A percentile compares a stretch with the other conserved stretches of the same genome.
Conservation (phyloP, 352 stramenopile genomes). For the Peronosclerospora sorghi region DNA sequence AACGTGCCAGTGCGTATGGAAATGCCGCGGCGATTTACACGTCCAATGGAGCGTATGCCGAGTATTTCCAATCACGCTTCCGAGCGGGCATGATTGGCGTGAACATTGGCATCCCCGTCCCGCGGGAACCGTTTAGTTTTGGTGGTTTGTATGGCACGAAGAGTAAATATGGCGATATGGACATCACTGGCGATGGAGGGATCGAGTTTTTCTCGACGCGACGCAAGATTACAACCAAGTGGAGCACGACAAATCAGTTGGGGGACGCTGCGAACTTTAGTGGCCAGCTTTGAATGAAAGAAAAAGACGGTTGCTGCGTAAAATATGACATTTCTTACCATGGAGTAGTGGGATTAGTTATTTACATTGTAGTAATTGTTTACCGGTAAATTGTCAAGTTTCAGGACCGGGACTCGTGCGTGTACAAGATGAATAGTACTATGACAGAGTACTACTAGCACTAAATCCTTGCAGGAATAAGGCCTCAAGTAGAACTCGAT, state of each 20-base stretch:
- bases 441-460: too few relatives aligned
- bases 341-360: too few relatives aligned
- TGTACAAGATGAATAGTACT: too few relatives aligned
- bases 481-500: too few relatives aligned
- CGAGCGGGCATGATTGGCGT: conserved; percentile 91
- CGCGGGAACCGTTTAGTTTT: conserved; percentile 94
- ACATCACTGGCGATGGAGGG: conserved; percentile 95
- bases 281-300: conserved; percentile 48
- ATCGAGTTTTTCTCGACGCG: conserved; percentile 97
- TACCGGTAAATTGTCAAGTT: too few relatives aligned
- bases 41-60: conserved; percentile 84
- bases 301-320: too few relatives aligned
- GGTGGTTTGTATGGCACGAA: conserved; percentile 93
- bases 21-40: conserved; percentile 97
- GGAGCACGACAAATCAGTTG: conserved; percentile 46
- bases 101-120: conserved; percentile 94
- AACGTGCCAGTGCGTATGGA: conserved; percentile 94
- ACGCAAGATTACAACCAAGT: conserved; percentile 96
- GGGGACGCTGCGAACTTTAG: conserved; percentile 63
- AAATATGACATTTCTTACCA: too few relatives aligned
- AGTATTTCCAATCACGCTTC: conserved; percentile 91
- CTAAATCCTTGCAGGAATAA: too few relatives aligned
- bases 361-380: too few relatives aligned
- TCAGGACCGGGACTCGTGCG: too few relatives aligned
- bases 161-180: conserved; percentile 96